Base-by-base conservation (phyloP, 2,329 filamentous ascomycete genomes). In the Diaporthe citri region DNA sequence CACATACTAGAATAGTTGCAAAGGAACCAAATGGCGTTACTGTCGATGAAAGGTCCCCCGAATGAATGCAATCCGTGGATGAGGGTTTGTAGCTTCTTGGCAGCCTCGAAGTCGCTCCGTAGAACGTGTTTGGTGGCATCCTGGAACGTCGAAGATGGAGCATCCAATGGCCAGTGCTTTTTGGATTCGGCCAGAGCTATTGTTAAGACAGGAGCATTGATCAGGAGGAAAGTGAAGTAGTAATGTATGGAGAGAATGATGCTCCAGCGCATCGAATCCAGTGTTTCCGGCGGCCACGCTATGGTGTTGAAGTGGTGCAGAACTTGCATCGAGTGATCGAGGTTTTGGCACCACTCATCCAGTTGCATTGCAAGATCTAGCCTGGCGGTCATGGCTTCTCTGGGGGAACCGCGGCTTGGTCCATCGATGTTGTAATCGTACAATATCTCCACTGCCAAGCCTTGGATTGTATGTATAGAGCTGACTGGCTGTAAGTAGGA, bases 361-460 rank as follows among this genome's bases (percentile, higher is more conserved):
- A 67, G 12, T 36, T 67, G 22, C 28, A 67, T 52, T 36, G 62
- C 2, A 8, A 67, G 46, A 13, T 67, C 31, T 25, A 67, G 31
- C 7, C 62, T 51, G 22, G 43, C 12, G 12, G 62, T 25, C 13
- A 67, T 36, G 13, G 25, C n/a, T 25, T 67, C 46, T 39, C 62
- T 51, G 10, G 46, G 22, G 2, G 62, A 51, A 17, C 43, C 8
- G 5, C 13, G 43, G 4, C 13, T 36, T 22, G 20, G 6, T 10
- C 31, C 31, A 25, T 67, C 62, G 10, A 67, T 67, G 31, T 67
- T 67, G 62, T n/a, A 67, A 39, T 67, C 62, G 31, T 67, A 52
- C 13, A 67, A 25, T 36, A 3, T 34, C 31, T 52, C 62, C 10
- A 67, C 43, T 8, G 22, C 62, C 13, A 28, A 36, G 20, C 62